Conservation (phyloP, 2,329 filamentous ascomycete species). For the Plenodomus biglobosus region DNA sequence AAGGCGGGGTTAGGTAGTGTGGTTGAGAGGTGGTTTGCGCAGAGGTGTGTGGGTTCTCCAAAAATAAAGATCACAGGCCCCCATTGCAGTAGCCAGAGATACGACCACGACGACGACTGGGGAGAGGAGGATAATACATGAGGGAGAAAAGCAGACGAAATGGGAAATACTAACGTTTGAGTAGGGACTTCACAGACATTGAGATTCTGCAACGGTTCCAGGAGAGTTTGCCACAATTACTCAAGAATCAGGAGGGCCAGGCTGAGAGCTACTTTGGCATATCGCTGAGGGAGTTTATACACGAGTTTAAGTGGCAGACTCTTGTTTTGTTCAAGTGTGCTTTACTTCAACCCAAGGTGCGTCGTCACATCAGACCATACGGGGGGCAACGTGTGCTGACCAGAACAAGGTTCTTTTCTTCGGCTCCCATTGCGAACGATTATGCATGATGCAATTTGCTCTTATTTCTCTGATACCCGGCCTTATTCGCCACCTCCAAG, state of each 20-base stretch:
- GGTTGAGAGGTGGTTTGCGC: constrained; percentile 93
- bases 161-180: constrained; percentile 13
- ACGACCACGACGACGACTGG: no score
- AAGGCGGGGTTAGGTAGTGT: constrained; percentile 88
- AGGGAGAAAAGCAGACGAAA: no score
- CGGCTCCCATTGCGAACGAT: constrained; percentile 87
- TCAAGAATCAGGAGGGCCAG: constrained; percentile 67
- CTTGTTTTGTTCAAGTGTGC: constrained; percentile 92
- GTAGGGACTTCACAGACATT: constrained; percentile 79
- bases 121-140: no score
- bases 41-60: constrained; percentile 60
- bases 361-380: not conserved
- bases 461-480: constrained; percentile 93
- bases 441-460: constrained; percentile 99
- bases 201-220: constrained; percentile 91
- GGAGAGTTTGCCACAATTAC: constrained; percentile 70
- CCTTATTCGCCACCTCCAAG: constrained; percentile 85
- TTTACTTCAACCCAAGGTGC: constrained; percentile 89
- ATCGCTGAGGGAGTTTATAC: constrained; percentile 85
- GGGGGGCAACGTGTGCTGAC: constrained; percentile 16
- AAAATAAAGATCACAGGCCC: not conserved
- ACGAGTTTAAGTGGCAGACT: constrained; percentile 93
- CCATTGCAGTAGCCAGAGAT: no score
- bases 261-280: constrained; percentile 84
- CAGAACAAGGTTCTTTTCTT: constrained; percentile 88